phyloP scores from a whole-genome alignment of 495 filamentous ascomycete species.

The Venustampulla echinocandica region DNA sequence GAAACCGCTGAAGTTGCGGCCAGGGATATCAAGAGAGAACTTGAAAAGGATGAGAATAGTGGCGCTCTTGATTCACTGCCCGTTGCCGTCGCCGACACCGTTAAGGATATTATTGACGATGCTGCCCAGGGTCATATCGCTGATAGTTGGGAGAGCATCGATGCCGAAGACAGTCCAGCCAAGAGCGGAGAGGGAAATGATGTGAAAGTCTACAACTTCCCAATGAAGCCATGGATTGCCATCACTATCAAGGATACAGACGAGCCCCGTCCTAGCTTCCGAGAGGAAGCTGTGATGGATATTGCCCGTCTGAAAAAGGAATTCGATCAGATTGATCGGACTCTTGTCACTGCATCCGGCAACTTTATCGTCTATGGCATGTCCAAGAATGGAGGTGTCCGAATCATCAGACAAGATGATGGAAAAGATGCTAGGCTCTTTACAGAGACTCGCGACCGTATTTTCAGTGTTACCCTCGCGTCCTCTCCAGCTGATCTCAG shows the following conservation, averaged over 20 bases:
- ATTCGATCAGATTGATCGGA: constrained; percentile 94
- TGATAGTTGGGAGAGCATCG: constrained; percentile 72
- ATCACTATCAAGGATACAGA: constrained; percentile 48
- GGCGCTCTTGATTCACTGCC: constrained; percentile 40
- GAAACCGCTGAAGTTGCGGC: constrained; percentile 37
- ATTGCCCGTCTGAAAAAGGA: constrained; percentile 93
- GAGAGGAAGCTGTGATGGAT: constrained; percentile 65
- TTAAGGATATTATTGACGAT: constrained; percentile 51
- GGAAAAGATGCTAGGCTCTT: constrained; percentile 85
- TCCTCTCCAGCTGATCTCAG: constrained; percentile 45
- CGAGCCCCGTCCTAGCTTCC: constrained; percentile 29
- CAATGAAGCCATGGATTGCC: constrained; percentile 87
- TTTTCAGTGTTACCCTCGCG: constrained; percentile 87
- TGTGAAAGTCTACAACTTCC: constrained; percentile 85
- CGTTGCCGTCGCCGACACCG: constrained; percentile 42
- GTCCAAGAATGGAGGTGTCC: constrained; percentile 80
- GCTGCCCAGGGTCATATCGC: constrained; percentile 44
- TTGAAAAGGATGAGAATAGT: constrained; percentile 45
- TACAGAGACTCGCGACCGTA: constrained; percentile 74
- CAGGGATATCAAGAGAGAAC: constrained; percentile 45
- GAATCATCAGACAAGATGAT: constrained; percentile 89
- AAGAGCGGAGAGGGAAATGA: constrained; percentile 50
- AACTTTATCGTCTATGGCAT: constrained; percentile 90
- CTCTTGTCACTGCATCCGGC: constrained; percentile 79
- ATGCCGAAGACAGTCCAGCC: constrained; percentile 57